Percentiles rank a stretch among this genome's conserved stretches.
phyloP scores from a whole-genome alignment of 805 yeast species.

The Candida maris region DNA sequence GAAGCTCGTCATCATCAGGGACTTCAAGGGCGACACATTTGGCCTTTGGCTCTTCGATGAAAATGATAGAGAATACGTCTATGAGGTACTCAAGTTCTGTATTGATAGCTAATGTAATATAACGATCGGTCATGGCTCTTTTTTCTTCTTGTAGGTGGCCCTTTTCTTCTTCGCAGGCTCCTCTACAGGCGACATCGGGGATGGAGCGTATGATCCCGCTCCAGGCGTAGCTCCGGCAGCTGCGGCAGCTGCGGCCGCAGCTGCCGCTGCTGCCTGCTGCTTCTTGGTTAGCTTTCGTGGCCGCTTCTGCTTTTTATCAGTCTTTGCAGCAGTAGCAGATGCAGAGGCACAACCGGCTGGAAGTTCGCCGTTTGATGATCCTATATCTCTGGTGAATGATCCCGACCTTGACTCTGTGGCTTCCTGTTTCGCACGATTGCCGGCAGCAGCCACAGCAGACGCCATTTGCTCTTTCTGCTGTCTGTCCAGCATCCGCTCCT shows the following conservation, averaged over 20 bases:
- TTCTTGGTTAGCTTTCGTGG: constrained; percentile 33
- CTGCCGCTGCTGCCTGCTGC: constrained; percentile 27
- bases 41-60: constrained; percentile 78
- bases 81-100: constrained; percentile 35
- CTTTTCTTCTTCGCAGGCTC: constrained; percentile 30
- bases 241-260: constrained; percentile 17
- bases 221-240: constrained; percentile 31
- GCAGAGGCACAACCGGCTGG: constrained; percentile 7
- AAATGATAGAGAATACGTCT: constrained; percentile 59
- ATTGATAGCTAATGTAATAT: constrained; percentile 22
- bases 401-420: constrained; percentile 2
- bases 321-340: constrained; percentile 7
- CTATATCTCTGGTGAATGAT: background rate
- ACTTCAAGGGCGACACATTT: constrained; percentile 63
- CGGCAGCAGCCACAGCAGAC: constrained; percentile 29
- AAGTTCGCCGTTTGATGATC: background rate
- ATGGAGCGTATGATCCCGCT: constrained; percentile 23
- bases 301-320: constrained; percentile 24
- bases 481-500: constrained; percentile 27
- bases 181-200: constrained; percentile 7
- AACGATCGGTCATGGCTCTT: constrained; percentile 7
- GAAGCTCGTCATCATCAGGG: constrained; percentile 66
- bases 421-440: constrained; percentile 11
- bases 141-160: constrained; percentile 26
- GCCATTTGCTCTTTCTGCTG: constrained; percentile 33